Base-by-base conservation (phyloP, 2,329 filamentous ascomycete genomes). In the Myriangium duriaei region DNA sequence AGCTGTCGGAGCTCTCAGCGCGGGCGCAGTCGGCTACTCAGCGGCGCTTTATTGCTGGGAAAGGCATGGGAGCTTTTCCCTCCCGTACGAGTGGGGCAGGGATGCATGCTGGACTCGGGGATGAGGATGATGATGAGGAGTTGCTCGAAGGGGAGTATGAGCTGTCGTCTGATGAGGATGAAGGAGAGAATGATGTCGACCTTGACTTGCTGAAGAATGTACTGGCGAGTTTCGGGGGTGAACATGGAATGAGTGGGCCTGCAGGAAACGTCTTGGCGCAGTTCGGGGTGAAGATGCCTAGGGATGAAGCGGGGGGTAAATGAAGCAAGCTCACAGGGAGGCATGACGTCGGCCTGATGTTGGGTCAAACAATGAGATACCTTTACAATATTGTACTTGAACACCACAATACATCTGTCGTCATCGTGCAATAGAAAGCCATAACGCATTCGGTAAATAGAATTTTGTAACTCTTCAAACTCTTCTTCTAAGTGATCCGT, bases 191-290 rank as follows among this genome's bases (percentile, higher is more conserved):
- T 4, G 69, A 86, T 45, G 74, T 91, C 17, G 83, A 96, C 54
- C 81, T 86, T 48, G 88, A 91, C 44, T 67, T 98, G 15, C 86
- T 83, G 12, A 85, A 81, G 57, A 96, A 96, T 51, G 66, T 98
- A 39, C 66, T 98, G 1, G 85, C 95, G 57, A 88, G 84, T 50
- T 87, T 98, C 60, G 92, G 93, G 54, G 79, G 82, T 11, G 88
- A 96, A 57, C 84, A 69, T 12, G 91, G 91, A 10, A 74, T 81
- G 65, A 69, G 84, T 19, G 91, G 91, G 0, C 91, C 91, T 1
- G 81, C 82, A 2, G 78, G 87, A 1, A 96, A 95, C 54, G 64
- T 98, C 43, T 69, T 98, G 51, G 79, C 78, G 5, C 72, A 92
- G 62, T 81, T 96, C 79, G 86, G 86, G 1, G 66, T 95, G 47